Conservation (phyloP, 768 basidiomycete genomes). For the Trametopsis cervina region DNA sequence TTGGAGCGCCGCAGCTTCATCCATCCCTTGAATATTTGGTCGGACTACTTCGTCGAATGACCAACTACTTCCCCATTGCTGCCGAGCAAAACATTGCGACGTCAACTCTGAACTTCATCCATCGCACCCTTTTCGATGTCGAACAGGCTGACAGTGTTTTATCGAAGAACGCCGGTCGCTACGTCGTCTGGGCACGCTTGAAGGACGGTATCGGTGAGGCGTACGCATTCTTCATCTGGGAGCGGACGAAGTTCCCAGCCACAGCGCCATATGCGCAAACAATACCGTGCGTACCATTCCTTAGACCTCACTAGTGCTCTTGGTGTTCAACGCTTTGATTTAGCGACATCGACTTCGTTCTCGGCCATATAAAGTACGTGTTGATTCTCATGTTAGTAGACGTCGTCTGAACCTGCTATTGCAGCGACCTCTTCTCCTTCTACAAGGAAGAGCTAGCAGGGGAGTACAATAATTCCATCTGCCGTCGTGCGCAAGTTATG, state of each 20-base stretch:
- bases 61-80: conserved; percentile 23
- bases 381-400: not conserved
- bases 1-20: conserved; percentile 6
- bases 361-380: conserved; percentile 31
- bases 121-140: conserved; percentile 26
- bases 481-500: too few relatives aligned
- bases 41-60: conserved; percentile 23
- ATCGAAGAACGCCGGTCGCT: conserved; percentile 16
- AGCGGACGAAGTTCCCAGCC: conserved; percentile 23
- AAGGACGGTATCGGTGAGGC: conserved; percentile 28
- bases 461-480: conserved; percentile 11
- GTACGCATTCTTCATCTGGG: conserved; percentile 29
- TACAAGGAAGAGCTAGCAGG: conserved; percentile 13
- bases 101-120: conserved; percentile 28
- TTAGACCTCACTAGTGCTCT: not conserved
- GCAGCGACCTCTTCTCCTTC: conserved; percentile 14
- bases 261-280: conserved; percentile 28
- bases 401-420: not conserved
- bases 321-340: too few relatives aligned
- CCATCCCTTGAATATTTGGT: conserved; percentile 20
- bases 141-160: conserved; percentile 24
- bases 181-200: conserved; percentile 21
- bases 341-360: conserved; percentile 1
- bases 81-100: conserved; percentile 29
- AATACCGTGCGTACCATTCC: conserved; percentile 21